Evolutionary conservation across 257 asterid species (phyloP).

Genomic region (Penstemon davidsonii): DNA sequence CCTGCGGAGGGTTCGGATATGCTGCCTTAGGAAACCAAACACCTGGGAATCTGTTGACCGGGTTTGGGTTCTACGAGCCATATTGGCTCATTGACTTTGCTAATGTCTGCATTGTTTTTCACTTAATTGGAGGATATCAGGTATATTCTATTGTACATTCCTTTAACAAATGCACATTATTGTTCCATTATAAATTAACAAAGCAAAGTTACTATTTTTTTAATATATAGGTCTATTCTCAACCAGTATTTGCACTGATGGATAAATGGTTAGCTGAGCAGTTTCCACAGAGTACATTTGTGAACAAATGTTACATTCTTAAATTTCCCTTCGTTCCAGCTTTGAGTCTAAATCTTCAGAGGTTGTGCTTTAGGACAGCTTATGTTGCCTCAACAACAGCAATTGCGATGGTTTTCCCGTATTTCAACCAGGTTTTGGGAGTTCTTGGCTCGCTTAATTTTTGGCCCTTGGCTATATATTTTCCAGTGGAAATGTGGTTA

Average conservation of each 20-base stretch:
- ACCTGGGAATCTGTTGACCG: slow-evolving; percentile 72
- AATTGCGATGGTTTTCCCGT: slow-evolving; percentile 65
- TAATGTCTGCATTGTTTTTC: slow-evolving; percentile 62
- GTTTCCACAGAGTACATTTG: slow-evolving; percentile 44
- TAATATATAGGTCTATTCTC: slow-evolving; percentile 48
- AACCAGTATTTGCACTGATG: slow-evolving; percentile 60
- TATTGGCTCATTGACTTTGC: slow-evolving; percentile 71
- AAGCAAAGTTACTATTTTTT: background rate
- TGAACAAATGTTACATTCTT: slow-evolving; percentile 32
- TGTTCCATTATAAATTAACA: too few relatives aligned
- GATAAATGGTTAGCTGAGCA: slow-evolving; percentile 51
- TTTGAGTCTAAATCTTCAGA: slow-evolving; percentile 45
- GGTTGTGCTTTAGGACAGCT: slow-evolving; percentile 54
- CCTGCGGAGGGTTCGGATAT: slow-evolving; percentile 75
- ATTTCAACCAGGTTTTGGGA: slow-evolving; percentile 76
- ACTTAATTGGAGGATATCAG: slow-evolving; percentile 77
- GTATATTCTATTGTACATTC: slow-evolving; percentile 22
- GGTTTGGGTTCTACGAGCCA: slow-evolving; percentile 61
- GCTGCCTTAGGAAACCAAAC: slow-evolving; percentile 76
- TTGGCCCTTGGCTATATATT: slow-evolving; percentile 75
- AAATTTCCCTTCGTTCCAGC: slow-evolving; percentile 38
- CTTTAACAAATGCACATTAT: too few relatives aligned
- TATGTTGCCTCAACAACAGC: slow-evolving; percentile 70
- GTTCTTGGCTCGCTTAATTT: slow-evolving; percentile 70
- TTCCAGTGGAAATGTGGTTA: slow-evolving; percentile 82